Evolutionary conservation across 768 basidiomycete genomes (phyloP), one percentile per base, ranked within the genome.

Genomic region (Mycena filopes): DNA sequence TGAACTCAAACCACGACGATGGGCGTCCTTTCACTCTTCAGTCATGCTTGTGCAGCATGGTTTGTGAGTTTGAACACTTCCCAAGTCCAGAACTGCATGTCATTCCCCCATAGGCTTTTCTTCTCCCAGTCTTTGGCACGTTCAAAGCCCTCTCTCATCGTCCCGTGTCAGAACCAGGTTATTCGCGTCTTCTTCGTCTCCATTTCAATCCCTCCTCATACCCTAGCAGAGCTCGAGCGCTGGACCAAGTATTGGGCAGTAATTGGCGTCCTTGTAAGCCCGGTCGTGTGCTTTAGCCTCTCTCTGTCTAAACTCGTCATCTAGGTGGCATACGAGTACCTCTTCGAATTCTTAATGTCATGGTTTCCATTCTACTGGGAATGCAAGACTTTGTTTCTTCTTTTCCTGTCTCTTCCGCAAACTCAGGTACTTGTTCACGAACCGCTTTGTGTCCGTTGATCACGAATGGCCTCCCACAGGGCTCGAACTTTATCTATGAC

Each of bases 301-400:
- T 15, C 11, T 36, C 11, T 15, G 3, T 3, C 43, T 21, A 16
- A 46, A 7, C 31, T 20, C 10, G 41, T 36, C 10, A 73, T 80
- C 38, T 82, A 91, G 66, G 77, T 89, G 58, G 86, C 88, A 2
- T 79, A 89, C 69, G 89, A 92, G 72, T 87, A 88, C 64, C 73
- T 85, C 11, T 81, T 84, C 29, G 90, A 90, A 62, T 87, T 87
- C 81, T 71, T 91, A 59, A 75, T 92, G 84, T 50, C 31, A 77
- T 92, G 91, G 91, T 86, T 75, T 25, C 60, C 55, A 49, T 90
- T 93, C 73, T 92, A 92, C 72, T 91, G 87, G 87, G 91, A 92
- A 71, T 47, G 86, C 55, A 87, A 91, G 70, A 90, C 88, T n/a
- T 25, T 87, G 4, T 87, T 91, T 73, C 73, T 92, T 4, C 79